These are phyloP conservation scores for Aspergillus quadricinctus DNA, from an alignment of 2,329 filamentous ascomycete species.

Conservation along the genomic window DNA sequence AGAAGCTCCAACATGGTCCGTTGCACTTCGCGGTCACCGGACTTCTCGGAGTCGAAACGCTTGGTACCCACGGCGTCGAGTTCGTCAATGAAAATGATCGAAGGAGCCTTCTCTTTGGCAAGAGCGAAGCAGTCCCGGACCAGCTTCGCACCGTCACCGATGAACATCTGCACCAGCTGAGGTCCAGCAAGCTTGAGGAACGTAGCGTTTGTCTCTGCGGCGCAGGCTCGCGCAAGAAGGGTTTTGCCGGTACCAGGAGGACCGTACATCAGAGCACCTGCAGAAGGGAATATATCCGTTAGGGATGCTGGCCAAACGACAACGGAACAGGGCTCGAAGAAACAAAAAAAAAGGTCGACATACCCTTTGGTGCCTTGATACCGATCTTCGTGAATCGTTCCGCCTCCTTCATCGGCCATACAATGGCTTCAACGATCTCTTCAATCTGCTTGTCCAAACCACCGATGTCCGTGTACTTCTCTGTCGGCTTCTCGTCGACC, in stretches of 20 bases:
- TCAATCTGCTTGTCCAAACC: conserved; percentile 98
- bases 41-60: conserved; percentile 98
- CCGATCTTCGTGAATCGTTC: conserved; percentile 99
- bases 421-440: conserved; percentile 95
- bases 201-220: conserved; percentile 95
- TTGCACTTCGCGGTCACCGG: conserved; percentile 94
- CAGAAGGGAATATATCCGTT: conserved; percentile 5
- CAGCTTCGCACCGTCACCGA: conserved; percentile 95
- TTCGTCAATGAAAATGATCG: conserved; percentile 99
- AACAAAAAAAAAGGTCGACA: conserved; percentile 18
- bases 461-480: conserved; percentile 98
- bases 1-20: conserved; percentile 98
- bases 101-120: conserved; percentile 96
- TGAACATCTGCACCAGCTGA: conserved; percentile 99
- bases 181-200: conserved; percentile 98
- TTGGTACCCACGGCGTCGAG: conserved; percentile 97
- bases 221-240: conserved; percentile 82
- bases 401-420: conserved; percentile 99
- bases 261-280: conserved; percentile 97
- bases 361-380: conserved; percentile 99
- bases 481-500: conserved; percentile 98
- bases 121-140: conserved; percentile 96
- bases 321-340: background rate
- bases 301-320: conserved; percentile 4
- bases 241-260: conserved; percentile 49